A percentile compares a stretch with the other conserved stretches of the same genome.
Conservation (phyloP, 805 yeast species). For the Wickerhamomyces canadensis region DNA sequence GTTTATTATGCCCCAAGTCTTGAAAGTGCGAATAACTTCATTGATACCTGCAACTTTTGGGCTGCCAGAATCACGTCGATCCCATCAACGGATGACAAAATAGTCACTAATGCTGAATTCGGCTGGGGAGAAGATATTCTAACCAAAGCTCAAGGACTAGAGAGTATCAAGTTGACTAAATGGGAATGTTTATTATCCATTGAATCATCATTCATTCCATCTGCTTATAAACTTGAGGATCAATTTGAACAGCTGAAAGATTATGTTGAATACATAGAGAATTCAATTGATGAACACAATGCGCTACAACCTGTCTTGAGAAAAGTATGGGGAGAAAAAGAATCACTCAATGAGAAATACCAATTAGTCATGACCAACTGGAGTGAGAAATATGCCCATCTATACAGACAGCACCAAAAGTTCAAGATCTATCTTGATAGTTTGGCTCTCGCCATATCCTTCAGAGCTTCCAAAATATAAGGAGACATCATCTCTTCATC, state of each 20-base stretch:
- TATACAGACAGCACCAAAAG: constrained; percentile 31
- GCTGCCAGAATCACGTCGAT: constrained; percentile 79
- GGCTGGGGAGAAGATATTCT: constrained; percentile 55
- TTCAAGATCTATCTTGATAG: constrained; percentile 28
- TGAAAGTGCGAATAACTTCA: constrained; percentile 64
- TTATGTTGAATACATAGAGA: constrained; percentile 35
- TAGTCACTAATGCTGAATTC: constrained; percentile 69
- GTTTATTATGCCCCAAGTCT: constrained; percentile 20
- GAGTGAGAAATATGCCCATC: constrained; percentile 33
- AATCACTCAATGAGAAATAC: constrained; percentile 12
- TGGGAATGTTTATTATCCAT: constrained; percentile 24
- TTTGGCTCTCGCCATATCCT: constrained; percentile 25
- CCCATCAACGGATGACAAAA: constrained; percentile 61
- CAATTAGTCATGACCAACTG: constrained; percentile 35
- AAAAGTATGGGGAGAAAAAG: constrained; percentile 27
- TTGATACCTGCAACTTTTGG: constrained; percentile 85
- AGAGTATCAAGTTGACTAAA: constrained; percentile 12
- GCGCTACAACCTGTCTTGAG: constrained; percentile 31
- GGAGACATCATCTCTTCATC: not conserved
- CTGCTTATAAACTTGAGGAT: constrained; percentile 25
- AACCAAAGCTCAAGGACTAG: constrained; percentile 18
- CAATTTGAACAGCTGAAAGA: constrained; percentile 35
- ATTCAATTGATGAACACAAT: constrained; percentile 38
- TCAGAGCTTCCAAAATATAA: constrained; percentile 19
- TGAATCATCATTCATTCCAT: constrained; percentile 25